These are phyloP conservation scores for Nothophaeocryptopus gaeumannii DNA, from an alignment of 2,329 filamentous ascomycete species.

Conservation along the genomic window DNA sequence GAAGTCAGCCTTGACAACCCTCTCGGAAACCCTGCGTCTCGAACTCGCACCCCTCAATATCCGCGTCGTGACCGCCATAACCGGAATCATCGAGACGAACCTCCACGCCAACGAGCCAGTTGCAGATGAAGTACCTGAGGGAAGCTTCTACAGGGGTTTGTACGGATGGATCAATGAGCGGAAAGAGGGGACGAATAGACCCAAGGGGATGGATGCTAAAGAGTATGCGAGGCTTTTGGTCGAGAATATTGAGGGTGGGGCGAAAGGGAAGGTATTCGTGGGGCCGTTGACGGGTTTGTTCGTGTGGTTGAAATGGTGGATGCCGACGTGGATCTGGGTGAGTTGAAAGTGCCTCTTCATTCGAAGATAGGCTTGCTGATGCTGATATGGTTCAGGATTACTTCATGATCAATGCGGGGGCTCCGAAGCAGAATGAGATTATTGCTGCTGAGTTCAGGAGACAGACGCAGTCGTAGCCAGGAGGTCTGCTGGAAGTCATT, in stretches of 20 bases:
- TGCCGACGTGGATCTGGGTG: constrained; percentile 19
- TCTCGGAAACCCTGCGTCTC: constrained; percentile 28
- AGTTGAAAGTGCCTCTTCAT: not conserved
- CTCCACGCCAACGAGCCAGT: constrained; percentile 15
- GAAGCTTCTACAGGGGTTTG: constrained; percentile 7
- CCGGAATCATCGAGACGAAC: constrained; percentile 21
- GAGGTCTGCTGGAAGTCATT: too few relatives aligned
- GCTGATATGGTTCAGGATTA: not conserved
- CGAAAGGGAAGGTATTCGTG: constrained; percentile 15
- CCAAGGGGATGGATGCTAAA: constrained; percentile 13
- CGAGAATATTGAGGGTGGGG: constrained; percentile 11
- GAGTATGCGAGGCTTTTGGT: constrained; percentile 18
- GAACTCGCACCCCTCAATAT: constrained; percentile 28
- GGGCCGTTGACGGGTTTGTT: constrained; percentile 16
- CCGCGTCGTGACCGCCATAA: constrained; percentile 26
- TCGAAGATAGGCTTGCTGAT: not conserved
- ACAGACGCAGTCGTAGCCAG: too few relatives aligned
- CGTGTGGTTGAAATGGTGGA: constrained; percentile 18
- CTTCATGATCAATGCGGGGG: constrained; percentile 12
- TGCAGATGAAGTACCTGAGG: constrained; percentile 8
- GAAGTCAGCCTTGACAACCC: constrained; percentile 23
- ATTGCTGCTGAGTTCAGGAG: not conserved
- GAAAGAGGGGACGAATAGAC: constrained; percentile 16
- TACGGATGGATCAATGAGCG: constrained; percentile 15
- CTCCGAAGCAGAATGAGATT: constrained; percentile 8